Evolutionary conservation across 1,139 yeast genomes (phyloP).

Genomic region (Arxiozyma slooffiae): DNA sequence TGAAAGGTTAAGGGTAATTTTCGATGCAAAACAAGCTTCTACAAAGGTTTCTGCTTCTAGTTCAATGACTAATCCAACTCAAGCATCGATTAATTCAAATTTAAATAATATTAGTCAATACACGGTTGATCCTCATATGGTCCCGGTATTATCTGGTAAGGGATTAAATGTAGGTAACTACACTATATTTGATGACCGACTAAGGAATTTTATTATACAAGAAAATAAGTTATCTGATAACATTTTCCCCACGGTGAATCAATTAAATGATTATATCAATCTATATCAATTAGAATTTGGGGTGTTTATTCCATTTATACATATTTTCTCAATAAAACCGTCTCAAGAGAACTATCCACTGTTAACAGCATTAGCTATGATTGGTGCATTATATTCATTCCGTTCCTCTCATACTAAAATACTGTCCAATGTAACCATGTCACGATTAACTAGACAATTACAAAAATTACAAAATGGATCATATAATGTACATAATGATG

Average conservation of each 20-base stretch:
- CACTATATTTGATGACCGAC: conserved; percentile 38
- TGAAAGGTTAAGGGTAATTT: background rate
- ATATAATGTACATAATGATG: background rate
- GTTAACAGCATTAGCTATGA: conserved; percentile 72
- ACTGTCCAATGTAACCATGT: conserved; percentile 68
- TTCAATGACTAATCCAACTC: background rate
- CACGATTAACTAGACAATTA: conserved; percentile 50
- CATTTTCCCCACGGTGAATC: conserved; percentile 64
- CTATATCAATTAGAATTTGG: conserved; percentile 66
- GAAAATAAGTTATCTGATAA: conserved; percentile 41
- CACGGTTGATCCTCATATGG: background rate
- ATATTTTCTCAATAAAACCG: conserved; percentile 55
- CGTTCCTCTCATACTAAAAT: conserved; percentile 71
- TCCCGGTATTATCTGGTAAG: background rate
- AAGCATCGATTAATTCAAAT: background rate
- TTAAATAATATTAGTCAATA: background rate
- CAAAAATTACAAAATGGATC: background rate
- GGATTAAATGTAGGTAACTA: background rate
- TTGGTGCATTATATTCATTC: conserved; percentile 80
- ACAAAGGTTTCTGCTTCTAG: background rate
- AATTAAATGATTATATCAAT: conserved; percentile 60
- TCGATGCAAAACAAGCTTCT: background rate
- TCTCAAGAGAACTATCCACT: conserved; percentile 59
- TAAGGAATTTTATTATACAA: conserved; percentile 44
- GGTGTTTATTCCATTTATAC: conserved; percentile 74